A percentile compares a stretch with the other conserved stretches of the same genome.
Evolutionary conservation across 2,329 filamentous ascomycete species (phyloP).

Genomic region (Colletotrichum sp.): DNA sequence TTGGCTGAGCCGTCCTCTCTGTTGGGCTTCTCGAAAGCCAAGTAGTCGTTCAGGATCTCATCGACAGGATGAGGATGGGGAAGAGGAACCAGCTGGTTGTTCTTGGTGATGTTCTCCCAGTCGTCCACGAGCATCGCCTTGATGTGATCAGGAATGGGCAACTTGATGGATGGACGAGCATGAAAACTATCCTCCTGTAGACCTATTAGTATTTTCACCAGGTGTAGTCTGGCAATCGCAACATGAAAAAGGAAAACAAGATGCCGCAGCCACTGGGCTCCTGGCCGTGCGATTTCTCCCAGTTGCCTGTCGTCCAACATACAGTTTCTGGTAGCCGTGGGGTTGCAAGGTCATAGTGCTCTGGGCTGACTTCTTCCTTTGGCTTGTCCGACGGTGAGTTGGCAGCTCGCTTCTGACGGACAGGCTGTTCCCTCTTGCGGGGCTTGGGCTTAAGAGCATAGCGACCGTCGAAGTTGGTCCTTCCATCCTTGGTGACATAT

Average conservation of each 20-base stretch:
- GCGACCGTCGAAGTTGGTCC: not conserved
- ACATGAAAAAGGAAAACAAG: not conserved
- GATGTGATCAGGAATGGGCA: slow-evolving; percentile 85
- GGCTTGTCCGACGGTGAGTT: not conserved
- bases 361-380: not conserved
- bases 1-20: slow-evolving; percentile 72
- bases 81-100: slow-evolving; percentile 85
- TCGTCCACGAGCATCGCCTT: slow-evolving; percentile 96
- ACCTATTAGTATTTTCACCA: not conserved
- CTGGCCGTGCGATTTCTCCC: not conserved
- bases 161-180: slow-evolving; percentile 81
- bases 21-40: slow-evolving; percentile 70
- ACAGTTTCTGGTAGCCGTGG: not conserved
- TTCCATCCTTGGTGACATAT: slow-evolving; percentile 10
- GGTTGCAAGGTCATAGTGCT: not conserved
- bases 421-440: not conserved
- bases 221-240: not conserved
- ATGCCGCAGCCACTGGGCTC: slow-evolving; percentile 5
- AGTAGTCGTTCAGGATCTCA: slow-evolving; percentile 82
- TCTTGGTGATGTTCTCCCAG: slow-evolving; percentile 98
- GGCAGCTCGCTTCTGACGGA: not conserved
- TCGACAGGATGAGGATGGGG: slow-evolving; percentile 79
- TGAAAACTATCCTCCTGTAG: slow-evolving; percentile 87
- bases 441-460: not conserved
- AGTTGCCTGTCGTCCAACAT: not conserved